Conservation (phyloP, 1,284 basidiomycete species). For the Naganishia cerealis region DNA sequence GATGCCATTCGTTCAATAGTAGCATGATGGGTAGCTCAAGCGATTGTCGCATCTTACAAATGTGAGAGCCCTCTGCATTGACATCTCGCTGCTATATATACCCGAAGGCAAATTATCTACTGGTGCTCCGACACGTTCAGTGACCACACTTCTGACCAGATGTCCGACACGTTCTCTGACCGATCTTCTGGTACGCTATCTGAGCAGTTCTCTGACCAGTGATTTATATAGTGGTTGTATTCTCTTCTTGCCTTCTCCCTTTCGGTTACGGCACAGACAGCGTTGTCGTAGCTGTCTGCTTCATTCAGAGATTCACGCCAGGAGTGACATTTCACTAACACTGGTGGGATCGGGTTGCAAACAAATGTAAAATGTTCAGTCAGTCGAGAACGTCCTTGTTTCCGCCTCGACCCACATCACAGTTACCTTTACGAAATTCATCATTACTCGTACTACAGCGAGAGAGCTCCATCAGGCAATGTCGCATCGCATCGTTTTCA, state of each 20-base stretch:
- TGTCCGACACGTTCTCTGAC: no score
- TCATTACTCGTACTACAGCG: not conserved
- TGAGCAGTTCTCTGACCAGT: not conserved
- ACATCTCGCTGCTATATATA: no score
- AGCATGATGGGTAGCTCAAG: no score
- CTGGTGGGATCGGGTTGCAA: not conserved
- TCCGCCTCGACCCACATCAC: not conserved
- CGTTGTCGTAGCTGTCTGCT: not conserved
- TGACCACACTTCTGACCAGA: no score
- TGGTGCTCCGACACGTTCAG: no score
- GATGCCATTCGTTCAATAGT: no score
- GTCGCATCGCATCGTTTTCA: not conserved
- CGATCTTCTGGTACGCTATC: no score
- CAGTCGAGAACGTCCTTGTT: not conserved
- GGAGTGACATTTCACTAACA: not conserved
- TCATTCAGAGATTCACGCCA: not conserved
- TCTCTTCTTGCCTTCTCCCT: not conserved
- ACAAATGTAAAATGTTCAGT: not conserved
- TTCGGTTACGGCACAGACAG: not conserved
- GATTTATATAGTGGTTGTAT: not conserved
- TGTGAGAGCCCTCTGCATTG: no score
- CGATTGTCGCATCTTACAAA: no score
- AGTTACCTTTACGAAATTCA: not conserved
- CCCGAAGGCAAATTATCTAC: no score
- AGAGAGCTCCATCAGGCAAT: not conserved